These are phyloP conservation scores for Psidium friedrichsthalianum DNA, from an alignment of 345 rosid species.

Conservation along the genomic window DNA sequence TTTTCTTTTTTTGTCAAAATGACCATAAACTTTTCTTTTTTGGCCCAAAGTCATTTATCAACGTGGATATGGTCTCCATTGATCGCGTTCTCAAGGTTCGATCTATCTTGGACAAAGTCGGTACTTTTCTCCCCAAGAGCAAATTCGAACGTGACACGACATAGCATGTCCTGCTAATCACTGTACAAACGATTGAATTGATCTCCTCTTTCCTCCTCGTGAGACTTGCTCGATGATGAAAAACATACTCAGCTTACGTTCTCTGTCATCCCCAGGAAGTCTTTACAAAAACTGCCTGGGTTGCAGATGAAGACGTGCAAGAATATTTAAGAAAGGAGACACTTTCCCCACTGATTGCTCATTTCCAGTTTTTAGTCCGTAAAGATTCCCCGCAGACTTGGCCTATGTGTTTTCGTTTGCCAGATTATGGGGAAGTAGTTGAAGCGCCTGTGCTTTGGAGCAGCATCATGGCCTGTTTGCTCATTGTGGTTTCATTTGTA, in stretches of 20 bases:
- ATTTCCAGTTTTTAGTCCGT: not conserved
- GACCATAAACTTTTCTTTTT: not conserved
- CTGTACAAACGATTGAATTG: not conserved
- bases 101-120: not conserved
- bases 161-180: not conserved
- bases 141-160: not conserved
- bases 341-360: not conserved
- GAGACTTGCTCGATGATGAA: not conserved
- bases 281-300: not conserved
- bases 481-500: not conserved
- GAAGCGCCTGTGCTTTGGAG: not conserved
- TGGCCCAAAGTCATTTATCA: not conserved
- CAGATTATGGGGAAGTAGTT: not conserved
- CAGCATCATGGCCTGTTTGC: not conserved
- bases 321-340: not conserved
- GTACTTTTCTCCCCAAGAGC: not conserved
- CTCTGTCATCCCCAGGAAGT: not conserved
- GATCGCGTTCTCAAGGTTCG: not conserved
- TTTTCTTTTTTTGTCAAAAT: not conserved
- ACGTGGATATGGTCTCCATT: not conserved
- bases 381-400: not conserved
- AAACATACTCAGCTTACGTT: not conserved
- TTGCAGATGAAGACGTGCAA: not conserved
- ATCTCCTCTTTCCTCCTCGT: not conserved
- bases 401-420: not conserved